Base-by-base conservation (phyloP, 768 basidiomycete genomes). In the Hericium rajendrae region DNA sequence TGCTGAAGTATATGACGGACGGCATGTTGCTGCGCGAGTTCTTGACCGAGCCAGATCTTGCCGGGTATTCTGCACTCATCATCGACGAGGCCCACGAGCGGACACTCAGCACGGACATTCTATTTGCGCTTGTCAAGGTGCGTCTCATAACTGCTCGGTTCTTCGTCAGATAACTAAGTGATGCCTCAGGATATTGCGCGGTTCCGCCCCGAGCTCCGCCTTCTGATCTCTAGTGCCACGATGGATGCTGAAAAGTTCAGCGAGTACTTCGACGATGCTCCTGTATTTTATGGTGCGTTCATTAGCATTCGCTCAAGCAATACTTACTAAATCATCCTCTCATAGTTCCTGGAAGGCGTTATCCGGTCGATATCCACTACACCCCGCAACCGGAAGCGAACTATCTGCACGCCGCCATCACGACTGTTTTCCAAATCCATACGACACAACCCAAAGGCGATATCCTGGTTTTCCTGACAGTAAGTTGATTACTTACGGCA, bases 351-450 rank as follows among this genome's bases (percentile, higher is more conserved):
- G 97, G 97, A 63, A 90, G 97, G 60, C 86, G 91, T 66, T 99
- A 91, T 70, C 93, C 97, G 13, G 97, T 99, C 59, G 97, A 98
- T 67, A 93, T 98, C 57, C 94, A 95, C 69, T 99, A 98, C 71
- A 99, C 97, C 10, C 94, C 95, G 20, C 97, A 98, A 70, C 97
- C 97, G 8, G 97, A 99, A 75, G 97, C 97, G 48, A 98, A 98
- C 70, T 99, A 98, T 67, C 84, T 98, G 22, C 94, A 98, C 67
- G 97, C 97, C 18, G 91, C 97, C 41, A 95, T 99, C 68, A 99
- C 97, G 1, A 99, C 97, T 10, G 85, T 98, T 28, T 97, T 99
- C 73, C 97, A 99, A 70, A 98, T 98, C 40, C 97, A 99, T 70
- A 98, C 94, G 2, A 97, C 97, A 1, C 97, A 98, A 62, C 94